Base-by-base conservation (phyloP, 805 yeast genomes). In the Saturnispora saitoi region DNA sequence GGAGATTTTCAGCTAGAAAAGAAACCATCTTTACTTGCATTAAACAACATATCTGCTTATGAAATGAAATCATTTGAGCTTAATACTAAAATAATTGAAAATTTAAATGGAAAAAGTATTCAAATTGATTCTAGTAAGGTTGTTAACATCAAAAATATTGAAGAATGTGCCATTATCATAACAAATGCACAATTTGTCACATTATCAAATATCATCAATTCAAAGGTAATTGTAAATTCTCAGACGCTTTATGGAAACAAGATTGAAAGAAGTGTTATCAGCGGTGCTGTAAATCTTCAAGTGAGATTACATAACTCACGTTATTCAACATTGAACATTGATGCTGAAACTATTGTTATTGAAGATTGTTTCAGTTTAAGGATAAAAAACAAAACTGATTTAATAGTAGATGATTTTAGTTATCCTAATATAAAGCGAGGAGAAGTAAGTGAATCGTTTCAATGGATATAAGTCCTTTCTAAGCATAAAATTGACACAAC, bases 341-440 rank as follows among this genome's bases (percentile, higher is more conserved):
- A 36, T 9, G 29, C 43, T 4, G 15, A 4, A 8, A 45, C 30
- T 3, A 49, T 59, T 4, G 54, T 63, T 12, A 58, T 64, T 19
- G 68, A 64, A 45, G 49, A 53, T 26, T 59, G 61, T 31, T 12
- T 48, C 11, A 40, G 39, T 5, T 36, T 64, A n/a, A 38, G 28
- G 6, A 39, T 61, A 14, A 37, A 38, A 38, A 40, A 43, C 14
- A 12, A 37, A 3, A 22, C 24, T 2, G 20, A 28, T 12, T 43
- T 60, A 3, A 42, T 49, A 11, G 56, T 65, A 12, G 68, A 65
- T 37, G 68, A 65, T 47, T 65, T 65, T 50, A 51, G 53, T 32
- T 48, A 48, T 31, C 66, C 65, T 12, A 51, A 11, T 3, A 7
- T 14, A 11, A 52, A 36, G 14, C 38, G 1, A 9, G 31, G 31